Conservation (phyloP, 2,329 filamentous ascomycete species). For the Chaetoscypha palmicola region DNA sequence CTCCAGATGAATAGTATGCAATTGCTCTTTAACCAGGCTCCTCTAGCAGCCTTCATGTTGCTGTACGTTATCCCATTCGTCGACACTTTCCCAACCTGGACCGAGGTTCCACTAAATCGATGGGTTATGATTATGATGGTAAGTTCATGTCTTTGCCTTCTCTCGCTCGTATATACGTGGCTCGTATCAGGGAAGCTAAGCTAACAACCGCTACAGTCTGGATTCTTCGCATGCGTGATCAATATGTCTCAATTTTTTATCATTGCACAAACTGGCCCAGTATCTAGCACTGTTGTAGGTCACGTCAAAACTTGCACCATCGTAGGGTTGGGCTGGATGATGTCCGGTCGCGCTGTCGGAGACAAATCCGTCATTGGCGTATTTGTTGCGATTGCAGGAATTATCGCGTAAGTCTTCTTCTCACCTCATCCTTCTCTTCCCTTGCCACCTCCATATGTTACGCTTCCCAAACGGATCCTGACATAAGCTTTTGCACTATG, state of each 20-base stretch:
- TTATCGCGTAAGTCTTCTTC: conserved; percentile 43
- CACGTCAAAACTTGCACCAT: conserved; percentile 61
- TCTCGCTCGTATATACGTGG: conserved; percentile 4
- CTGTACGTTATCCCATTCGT: conserved; percentile 60
- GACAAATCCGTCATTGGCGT: conserved; percentile 51
- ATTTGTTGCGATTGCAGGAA: conserved; percentile 48
- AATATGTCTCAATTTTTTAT: conserved; percentile 60
- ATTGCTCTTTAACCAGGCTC: conserved; percentile 61
- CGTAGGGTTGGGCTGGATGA: conserved; percentile 55
- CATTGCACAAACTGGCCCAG: conserved; percentile 53
- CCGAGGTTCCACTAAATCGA: conserved; percentile 40
- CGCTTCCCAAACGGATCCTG: too few species aligned
- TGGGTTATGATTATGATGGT: conserved; percentile 56
- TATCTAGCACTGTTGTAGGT: conserved; percentile 59
- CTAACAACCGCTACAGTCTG: conserved; percentile 42
- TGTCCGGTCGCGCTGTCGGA: conserved; percentile 46
- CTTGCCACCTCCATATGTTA: too few species aligned
- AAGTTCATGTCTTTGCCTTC: conserved; percentile 10
- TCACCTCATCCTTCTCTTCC: too few species aligned
- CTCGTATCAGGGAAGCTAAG: conserved; percentile 11
- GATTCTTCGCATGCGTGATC: conserved; percentile 55
- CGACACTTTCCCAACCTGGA: conserved; percentile 54
- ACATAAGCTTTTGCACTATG: too few species aligned
- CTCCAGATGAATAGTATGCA: conserved; percentile 63
- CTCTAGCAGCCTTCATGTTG: conserved; percentile 53